Evolutionary conservation across 202 grass and related monocot genomes (phyloP), one percentile per base, ranked within the genome.

Genomic region (Musa balbisiana): DNA sequence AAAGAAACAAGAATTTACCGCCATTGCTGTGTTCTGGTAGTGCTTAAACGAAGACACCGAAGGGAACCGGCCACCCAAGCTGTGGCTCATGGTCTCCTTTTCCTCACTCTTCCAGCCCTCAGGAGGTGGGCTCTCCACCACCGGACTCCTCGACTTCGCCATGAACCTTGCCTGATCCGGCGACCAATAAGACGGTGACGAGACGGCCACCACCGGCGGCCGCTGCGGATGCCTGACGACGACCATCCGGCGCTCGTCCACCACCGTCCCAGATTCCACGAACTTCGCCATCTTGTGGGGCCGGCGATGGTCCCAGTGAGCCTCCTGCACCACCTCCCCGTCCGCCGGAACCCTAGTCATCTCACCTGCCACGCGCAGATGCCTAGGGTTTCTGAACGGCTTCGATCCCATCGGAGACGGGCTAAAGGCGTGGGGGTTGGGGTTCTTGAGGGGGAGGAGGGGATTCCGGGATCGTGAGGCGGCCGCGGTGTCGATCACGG

Each of bases 31-130:
- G 21, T 97, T 86, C 84, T 97, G 93, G 81, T 89, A 91, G 68
- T 91, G 84, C 73, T 78, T 93, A 80, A 97, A 97, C 23, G 85
- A 85, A 80, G 80, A 84, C 1, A 93, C 86, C 10, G 87, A 86
- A 71, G 93, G 86, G 54, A 91, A 81, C 52, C 83, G 78, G 20
- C 64, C 89, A 49, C 80, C 69, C 13, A 87, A 81, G 64, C 82
- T 80, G 55, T 72, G 78, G 69, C 83, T 64, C 27, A 22, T 64
- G 15, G 53, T 69, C 27, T 69, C 73, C 63, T 23, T 88, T 63
- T 72, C 74, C 49, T 73, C 27, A 51, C 71, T 58, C 49, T 58
- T 56, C 80, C 71, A 83, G 2, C 23, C 62, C 59, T 75, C 84
- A 0, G 66, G 71, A 11, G 76, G 73, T 26, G 82, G 84, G 81